Evolutionary conservation across 441 rosid species (phyloP).

Genomic region (Gossypium schwendimanii): DNA sequence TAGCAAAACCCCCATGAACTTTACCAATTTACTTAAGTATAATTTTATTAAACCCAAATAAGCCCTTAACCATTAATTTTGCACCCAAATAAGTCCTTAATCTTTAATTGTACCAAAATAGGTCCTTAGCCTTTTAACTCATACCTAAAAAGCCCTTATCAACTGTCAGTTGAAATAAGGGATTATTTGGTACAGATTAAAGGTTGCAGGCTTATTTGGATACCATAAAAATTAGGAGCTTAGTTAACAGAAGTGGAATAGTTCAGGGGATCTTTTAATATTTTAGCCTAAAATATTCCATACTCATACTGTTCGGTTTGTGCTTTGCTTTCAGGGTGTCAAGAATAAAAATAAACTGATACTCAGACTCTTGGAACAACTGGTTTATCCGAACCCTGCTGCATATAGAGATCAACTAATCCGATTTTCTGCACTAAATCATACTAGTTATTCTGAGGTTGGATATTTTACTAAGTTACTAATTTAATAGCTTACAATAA

Average conservation of each 20-base stretch:
- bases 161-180: neutral
- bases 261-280: neutral
- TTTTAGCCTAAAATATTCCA: neutral
- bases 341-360: slow-evolving; percentile 88
- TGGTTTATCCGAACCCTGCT: slow-evolving; percentile 98
- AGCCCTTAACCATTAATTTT: neutral
- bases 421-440: slow-evolving; percentile 87
- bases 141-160: neutral
- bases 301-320: neutral
- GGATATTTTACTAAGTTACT: slow-evolving; percentile 19
- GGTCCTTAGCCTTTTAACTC: neutral
- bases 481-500: neutral
- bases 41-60: neutral
- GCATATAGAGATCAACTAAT: slow-evolving; percentile 96
- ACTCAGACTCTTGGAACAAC: slow-evolving; percentile 91
- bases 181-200: neutral
- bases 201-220: neutral
- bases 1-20: neutral
- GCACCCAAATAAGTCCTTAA: neutral
- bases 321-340: slow-evolving; percentile 60
- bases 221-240: neutral
- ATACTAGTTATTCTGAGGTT: slow-evolving; percentile 95
- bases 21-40: neutral
- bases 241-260: neutral
- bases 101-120: neutral